Percentiles rank a stretch among this genome's conserved stretches.
These are phyloP conservation scores for Porcisia hertigi DNA, from an alignment of 208 protist genomes.

Conservation along the genomic window DNA sequence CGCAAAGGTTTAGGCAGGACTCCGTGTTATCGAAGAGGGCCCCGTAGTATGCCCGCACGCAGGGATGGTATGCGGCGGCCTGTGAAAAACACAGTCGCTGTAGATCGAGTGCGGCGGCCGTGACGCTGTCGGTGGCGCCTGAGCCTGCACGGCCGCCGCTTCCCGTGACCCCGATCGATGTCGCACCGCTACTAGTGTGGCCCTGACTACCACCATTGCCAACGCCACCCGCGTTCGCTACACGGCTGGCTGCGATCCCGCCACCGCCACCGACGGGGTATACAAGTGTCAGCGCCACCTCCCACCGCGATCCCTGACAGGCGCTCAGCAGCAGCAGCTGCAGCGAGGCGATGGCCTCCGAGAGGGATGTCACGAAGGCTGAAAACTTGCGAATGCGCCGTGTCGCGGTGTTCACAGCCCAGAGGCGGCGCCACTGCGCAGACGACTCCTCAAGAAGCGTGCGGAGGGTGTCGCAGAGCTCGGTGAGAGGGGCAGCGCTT, in stretches of 20 bases:
- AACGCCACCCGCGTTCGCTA: neutral
- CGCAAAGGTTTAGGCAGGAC: constrained; percentile 22
- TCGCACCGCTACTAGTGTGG: neutral
- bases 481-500: constrained; percentile 26
- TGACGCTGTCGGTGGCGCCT: constrained; percentile 2
- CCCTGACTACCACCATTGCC: neutral
- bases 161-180: neutral
- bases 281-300: constrained; percentile 28
- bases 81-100: constrained; percentile 40
- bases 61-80: constrained; percentile 30
- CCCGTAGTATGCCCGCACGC: constrained; percentile 39
- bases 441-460: constrained; percentile 47
- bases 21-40: constrained; percentile 34
- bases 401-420: neutral
- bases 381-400: constrained; percentile 7
- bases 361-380: constrained; percentile 31
- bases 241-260: neutral
- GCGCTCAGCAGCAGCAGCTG: constrained; percentile 76
- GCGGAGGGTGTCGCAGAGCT: constrained; percentile 38
- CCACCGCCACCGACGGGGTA: constrained; percentile 7
- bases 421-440: constrained; percentile 30
- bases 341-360: constrained; percentile 62
- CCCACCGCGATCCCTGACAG: constrained; percentile 42
- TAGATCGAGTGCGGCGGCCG: constrained; percentile 18
- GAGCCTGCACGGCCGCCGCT: neutral